Evolutionary conservation across 352 stramenopile genomes (phyloP), one percentile per base, ranked within the genome.

Genomic region (Globisporangium viniferum): DNA sequence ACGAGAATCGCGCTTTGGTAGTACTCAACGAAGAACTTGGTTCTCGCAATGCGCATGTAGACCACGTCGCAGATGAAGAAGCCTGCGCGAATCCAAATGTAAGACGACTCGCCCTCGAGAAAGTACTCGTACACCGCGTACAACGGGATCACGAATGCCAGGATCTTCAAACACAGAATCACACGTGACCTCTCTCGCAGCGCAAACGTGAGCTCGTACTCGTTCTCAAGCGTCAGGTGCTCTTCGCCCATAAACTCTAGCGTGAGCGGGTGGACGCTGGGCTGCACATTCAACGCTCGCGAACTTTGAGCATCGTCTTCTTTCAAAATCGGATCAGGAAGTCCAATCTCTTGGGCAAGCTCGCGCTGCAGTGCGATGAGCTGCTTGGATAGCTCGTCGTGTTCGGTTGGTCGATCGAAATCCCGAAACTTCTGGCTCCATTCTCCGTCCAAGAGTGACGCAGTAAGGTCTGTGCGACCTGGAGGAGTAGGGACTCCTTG

Each of bases 231-330:
- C 54, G 85, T 75, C 62, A 92, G 81, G 24, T 94, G 81, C 59
- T 94, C 78, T 53, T 95, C 88, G 1, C 88, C 88, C 86, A 94
- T 94, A 36, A 95, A 95, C 49, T 93, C 86, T 0, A 94, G 67
- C 0, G 88, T 93, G 15, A 95, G 73, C 0, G 88, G 88, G 33
- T 94, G 88, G 0, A 95, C 77, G 3, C 73, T 78, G 33, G 84
- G 85, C 46, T 94, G 86, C 8, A 91, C 76, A 18, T 84, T 85
- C 6, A 93, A 65, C 0, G 80, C 82, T 0, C 81, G 72, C 12
- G 81, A 89, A 33, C 77, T 91, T 27, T 93, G 85, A 0, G 77
- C 67, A 33, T 92, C 82, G 29, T 94, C 86, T 76, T 94, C 86
- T 53, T 86, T 67, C 27, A 79, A 70, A 1, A 91, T 68, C 12